A percentile compares a stretch with the other conserved stretches of the same genome.
These are phyloP conservation scores for Pascua sp. DNA, from an alignment of 1,284 basidiomycete genomes.

Conservation along the genomic window DNA sequence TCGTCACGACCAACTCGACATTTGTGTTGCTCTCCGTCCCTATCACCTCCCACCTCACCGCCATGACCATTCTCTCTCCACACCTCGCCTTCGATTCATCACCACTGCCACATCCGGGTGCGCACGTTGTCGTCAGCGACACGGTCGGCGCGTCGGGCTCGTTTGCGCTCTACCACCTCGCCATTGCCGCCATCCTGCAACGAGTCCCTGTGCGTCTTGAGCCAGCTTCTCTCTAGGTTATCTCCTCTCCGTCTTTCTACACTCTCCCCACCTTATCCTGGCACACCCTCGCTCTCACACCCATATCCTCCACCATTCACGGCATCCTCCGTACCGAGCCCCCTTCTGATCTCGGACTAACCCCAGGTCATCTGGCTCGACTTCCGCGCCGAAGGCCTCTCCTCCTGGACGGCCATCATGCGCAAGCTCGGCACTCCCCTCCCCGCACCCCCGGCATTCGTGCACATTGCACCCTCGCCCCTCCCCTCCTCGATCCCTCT, in stretches of 20 bases:
- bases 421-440: constrained; percentile 9
- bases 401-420: constrained; percentile 25
- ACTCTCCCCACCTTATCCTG: too few relatives aligned
- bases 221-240: too few relatives aligned
- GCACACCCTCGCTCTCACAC: too few relatives aligned
- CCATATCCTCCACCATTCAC: too few relatives aligned
- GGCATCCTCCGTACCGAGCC: not conserved
- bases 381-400: constrained; percentile 32
- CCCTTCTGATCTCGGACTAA: constrained; percentile 1
- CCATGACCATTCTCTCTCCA: constrained; percentile 19
- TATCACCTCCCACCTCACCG: too few relatives aligned
- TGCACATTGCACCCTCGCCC: constrained; percentile 28
- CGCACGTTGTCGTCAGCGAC: constrained; percentile 44
- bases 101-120: constrained; percentile 31
- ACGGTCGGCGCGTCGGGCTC: constrained; percentile 37
- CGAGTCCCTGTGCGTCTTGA: constrained; percentile 18
- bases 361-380: constrained; percentile 38
- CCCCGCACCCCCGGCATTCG: constrained; percentile 13
- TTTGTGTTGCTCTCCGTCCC: too few relatives aligned
- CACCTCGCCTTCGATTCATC: constrained; percentile 32
- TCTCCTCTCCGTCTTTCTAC: not conserved
- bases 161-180: constrained; percentile 42
- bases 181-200: constrained; percentile 27
- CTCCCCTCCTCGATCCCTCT: constrained; percentile 15
- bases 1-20: too few relatives aligned